phyloP scores from a whole-genome alignment of 1,139 yeast genomes.

The Debaryomyces sp. region DNA sequence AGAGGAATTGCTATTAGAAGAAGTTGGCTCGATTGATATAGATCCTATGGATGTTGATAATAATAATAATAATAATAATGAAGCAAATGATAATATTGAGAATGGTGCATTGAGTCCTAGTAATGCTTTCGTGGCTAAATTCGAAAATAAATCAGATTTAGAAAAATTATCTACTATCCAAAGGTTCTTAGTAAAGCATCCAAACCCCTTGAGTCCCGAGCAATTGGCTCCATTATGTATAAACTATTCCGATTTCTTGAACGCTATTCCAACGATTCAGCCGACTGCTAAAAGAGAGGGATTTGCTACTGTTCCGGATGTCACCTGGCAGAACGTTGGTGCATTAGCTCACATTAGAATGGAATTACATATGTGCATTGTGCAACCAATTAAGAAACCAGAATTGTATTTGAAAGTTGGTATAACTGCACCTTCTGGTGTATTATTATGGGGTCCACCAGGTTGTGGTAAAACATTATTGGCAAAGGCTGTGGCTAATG shows the following conservation, averaged over 20 bases:
- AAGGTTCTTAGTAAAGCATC: slow-evolving; percentile 70
- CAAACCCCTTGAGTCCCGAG: slow-evolving; percentile 72
- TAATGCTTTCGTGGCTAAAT: slow-evolving; percentile 19
- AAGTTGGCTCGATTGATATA: slow-evolving; percentile 11
- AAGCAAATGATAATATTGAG: neutral
- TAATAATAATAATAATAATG: slow-evolving; percentile 4
- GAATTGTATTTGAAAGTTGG: slow-evolving; percentile 90
- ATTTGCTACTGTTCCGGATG: slow-evolving; percentile 98
- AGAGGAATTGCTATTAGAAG: slow-evolving; percentile 25
- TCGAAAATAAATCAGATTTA: slow-evolving; percentile 34
- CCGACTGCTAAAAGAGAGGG: slow-evolving; percentile 99
- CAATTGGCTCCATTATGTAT: slow-evolving; percentile 78
- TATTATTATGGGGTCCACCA: slow-evolving; percentile 98
- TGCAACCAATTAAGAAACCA: slow-evolving; percentile 93
- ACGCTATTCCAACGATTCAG: slow-evolving; percentile 89
- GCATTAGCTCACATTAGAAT: slow-evolving; percentile 79
- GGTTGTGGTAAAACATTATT: slow-evolving; percentile 97
- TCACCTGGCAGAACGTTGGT: slow-evolving; percentile 94
- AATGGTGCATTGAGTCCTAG: slow-evolving; percentile 11
- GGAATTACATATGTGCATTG: slow-evolving; percentile 96
- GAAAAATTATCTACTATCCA: slow-evolving; percentile 68
- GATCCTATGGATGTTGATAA: slow-evolving; percentile 50
- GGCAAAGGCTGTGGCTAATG: slow-evolving; percentile 98
- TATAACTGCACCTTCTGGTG: slow-evolving; percentile 96
- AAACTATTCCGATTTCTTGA: slow-evolving; percentile 74